These are phyloP conservation scores for Sanguinoderma infundibulare DNA, from an alignment of 1,284 basidiomycete genomes.

Conservation along the genomic window DNA sequence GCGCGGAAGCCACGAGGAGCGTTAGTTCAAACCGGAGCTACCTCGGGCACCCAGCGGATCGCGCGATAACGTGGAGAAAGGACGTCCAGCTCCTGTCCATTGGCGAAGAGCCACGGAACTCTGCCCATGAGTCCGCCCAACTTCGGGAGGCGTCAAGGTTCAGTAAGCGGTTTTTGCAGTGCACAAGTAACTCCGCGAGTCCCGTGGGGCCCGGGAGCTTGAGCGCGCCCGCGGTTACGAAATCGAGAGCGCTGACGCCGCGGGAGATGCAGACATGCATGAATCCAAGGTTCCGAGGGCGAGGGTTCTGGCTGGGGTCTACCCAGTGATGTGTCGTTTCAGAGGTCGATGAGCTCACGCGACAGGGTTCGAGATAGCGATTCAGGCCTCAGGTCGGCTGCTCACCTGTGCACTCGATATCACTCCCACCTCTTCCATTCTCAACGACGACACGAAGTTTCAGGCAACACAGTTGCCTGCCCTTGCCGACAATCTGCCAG, in stretches of 20 bases:
- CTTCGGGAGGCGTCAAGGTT: neutral
- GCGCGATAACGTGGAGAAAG: neutral
- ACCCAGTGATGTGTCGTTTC: neutral
- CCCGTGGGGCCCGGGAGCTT: neutral
- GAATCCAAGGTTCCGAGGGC: neutral
- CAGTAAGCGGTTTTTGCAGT: neutral
- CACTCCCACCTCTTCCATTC: neutral
- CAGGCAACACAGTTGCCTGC: neutral
- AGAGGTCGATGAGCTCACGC: neutral
- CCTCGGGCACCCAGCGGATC: neutral
- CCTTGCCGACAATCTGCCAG: neutral
- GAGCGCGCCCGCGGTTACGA: neutral
- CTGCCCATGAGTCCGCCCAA: neutral
- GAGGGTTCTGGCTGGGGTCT: neutral
- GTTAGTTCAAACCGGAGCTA: neutral
- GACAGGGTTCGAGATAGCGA: neutral
- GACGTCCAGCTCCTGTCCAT: neutral
- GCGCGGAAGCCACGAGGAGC: neutral
- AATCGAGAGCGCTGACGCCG: neutral
- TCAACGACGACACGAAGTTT: neutral
- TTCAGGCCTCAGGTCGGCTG: neutral
- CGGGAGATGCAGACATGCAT: neutral
- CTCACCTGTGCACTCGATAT: neutral
- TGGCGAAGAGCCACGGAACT: neutral
- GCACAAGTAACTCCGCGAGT: neutral